These are phyloP conservation scores for Phaeosphaeriaceae sp. DNA, from an alignment of 2,329 filamentous ascomycete genomes.

Conservation along the genomic window DNA sequence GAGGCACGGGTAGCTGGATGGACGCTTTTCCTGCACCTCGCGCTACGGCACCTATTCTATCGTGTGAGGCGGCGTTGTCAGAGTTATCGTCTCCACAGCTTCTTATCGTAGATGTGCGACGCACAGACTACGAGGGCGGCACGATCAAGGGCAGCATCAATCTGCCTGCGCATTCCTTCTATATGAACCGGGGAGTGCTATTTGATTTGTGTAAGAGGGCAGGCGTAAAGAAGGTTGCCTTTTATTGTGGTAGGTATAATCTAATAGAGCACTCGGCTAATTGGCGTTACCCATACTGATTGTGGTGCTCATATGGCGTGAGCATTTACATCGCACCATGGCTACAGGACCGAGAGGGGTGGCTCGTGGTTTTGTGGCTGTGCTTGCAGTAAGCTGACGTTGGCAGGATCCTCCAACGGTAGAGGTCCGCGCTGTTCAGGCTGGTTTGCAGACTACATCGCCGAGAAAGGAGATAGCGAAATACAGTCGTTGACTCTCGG, in stretches of 20 bases:
- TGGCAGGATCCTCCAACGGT: conserved; percentile 40
- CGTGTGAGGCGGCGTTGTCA: conserved; percentile 46
- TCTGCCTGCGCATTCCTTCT: conserved; percentile 57
- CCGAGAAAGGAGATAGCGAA: conserved; percentile 43
- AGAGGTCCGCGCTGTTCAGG: conserved; percentile 44
- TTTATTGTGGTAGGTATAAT: conserved; percentile 51
- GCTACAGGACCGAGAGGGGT: background rate
- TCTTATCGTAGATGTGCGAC: conserved; percentile 54
- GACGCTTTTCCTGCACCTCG: conserved; percentile 52
- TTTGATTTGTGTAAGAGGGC: conserved; percentile 54
- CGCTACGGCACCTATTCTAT: conserved; percentile 46
- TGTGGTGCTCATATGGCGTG: conserved; percentile 27
- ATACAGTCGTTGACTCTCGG: conserved; percentile 52
- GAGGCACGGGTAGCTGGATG: conserved; percentile 41
- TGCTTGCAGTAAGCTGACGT: background rate
- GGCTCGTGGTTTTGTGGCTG: background rate
- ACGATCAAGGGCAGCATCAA: conserved; percentile 55
- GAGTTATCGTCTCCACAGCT: conserved; percentile 45
- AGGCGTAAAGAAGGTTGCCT: conserved; percentile 54
- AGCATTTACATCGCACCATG: conserved; percentile 9
- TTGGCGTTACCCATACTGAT: background rate
- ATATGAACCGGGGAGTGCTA: conserved; percentile 53
- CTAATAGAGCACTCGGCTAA: background rate
- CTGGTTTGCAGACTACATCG: conserved; percentile 47
- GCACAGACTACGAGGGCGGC: conserved; percentile 57